Evolutionary conservation across 164 flowering plant genomes (phyloP), one percentile per base, ranked within the genome.

Genomic region (Brasenia schreberi): DNA sequence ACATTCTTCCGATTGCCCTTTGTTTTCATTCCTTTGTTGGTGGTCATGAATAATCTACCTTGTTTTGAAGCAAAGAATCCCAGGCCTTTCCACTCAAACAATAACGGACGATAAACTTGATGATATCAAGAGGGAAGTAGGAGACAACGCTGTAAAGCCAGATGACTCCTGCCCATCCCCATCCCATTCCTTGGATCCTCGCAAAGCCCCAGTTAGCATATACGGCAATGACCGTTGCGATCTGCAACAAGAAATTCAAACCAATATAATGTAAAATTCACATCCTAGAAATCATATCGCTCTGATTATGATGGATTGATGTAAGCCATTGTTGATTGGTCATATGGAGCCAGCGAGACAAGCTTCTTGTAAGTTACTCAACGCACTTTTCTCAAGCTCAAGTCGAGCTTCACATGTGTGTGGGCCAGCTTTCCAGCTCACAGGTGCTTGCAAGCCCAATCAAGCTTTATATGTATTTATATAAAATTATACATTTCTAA

Each of bases 101-200:
- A 58, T 78, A 84, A 61, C 88, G 84, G 63, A 79, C 82, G 18
- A 76, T 19, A 73, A 88, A 86, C 76, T 88, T 88, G 78, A 86
- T 77, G 72, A 87, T 18, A 60, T 88, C 96, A 7, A 88, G 88
- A 67, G 96, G 96, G 68, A 87, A 18, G 81, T 88, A 88, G 64
- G 84, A 80, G 65, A 88, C 43, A 43, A 88, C 65, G 67, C 87
- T 85, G 78, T 65, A 88, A 33, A 87, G 0, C 92, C 96, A 88
- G 65, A 88, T 82, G 2, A 70, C 82, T 67, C 86, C 90, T 27
- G 88, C 92, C 96, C 96, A 88, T 58, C 85, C 88, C 96, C 96
- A 88, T 1, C 96, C 92, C 56, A 87, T 79, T 61, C 90, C 96
- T 45, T 72, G 23, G 61, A 88, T 76, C 65, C 82, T 69, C 0